Percentiles rank a stretch among this genome's conserved stretches.
phyloP scores from a whole-genome alignment of 2,329 filamentous ascomycete species.

The Sclerotinia nivalis region DNA sequence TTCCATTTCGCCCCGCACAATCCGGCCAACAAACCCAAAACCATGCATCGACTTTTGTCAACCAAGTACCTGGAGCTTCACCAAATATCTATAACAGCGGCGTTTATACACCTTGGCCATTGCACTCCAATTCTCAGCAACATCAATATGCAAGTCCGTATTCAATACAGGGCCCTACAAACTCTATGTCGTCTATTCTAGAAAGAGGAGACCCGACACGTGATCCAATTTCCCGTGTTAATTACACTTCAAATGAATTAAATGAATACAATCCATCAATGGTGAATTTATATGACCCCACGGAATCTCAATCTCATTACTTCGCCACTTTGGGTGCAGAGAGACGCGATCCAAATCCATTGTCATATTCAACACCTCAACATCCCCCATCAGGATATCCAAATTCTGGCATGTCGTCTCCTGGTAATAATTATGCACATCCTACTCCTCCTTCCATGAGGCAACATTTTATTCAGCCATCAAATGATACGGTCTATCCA shows the following conservation, averaged over 20 bases:
- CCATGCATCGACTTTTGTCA: background rate
- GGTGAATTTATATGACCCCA: background rate
- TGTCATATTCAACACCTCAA: background rate
- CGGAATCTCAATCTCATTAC: background rate
- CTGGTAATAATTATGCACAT: background rate
- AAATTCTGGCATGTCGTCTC: background rate
- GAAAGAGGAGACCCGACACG: background rate
- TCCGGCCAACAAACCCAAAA: background rate
- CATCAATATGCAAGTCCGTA: slow-evolving; percentile 1
- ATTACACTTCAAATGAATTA: background rate
- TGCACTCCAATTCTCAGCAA: background rate
- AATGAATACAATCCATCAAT: background rate
- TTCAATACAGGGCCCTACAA: background rate
- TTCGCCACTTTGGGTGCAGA: background rate
- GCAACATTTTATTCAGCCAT: too few species aligned
- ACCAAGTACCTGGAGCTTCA: background rate
- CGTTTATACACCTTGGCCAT: background rate
- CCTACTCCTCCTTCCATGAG: background rate
- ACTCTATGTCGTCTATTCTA: background rate
- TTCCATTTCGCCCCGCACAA: background rate
- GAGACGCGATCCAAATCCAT: background rate
- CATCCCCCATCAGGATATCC: too few species aligned
- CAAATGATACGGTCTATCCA: background rate
- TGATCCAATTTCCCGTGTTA: background rate
- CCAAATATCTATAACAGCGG: background rate